Evolutionary conservation across 306 rosid genomes (phyloP).

Genomic region (Macrotyloma uniflorum): DNA sequence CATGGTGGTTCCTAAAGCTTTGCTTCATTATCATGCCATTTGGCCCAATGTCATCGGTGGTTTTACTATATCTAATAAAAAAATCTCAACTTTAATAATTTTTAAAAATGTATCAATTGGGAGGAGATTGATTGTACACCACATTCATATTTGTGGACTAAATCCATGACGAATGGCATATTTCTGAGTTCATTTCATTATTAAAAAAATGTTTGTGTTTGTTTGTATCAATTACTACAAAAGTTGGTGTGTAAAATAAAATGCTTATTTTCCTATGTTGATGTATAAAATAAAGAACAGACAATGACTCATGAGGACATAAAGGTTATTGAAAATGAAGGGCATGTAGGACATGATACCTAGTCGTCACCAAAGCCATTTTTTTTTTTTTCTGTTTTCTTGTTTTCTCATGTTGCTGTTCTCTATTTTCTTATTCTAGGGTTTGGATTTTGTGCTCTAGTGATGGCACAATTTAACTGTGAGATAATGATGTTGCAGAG

Average conservation of each 20-base stretch:
- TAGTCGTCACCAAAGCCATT: slow-evolving; percentile 48
- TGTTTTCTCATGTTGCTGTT: background rate
- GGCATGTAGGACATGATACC: slow-evolving; percentile 48
- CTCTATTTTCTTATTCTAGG: no score
- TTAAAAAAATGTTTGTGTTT: slow-evolving; percentile 28
- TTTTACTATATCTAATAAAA: background rate
- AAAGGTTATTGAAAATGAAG: slow-evolving; percentile 53
- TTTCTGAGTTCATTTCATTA: background rate
- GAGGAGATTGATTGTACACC: slow-evolving; percentile 35
- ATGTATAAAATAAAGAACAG: slow-evolving; percentile 26
- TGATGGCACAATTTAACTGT: slow-evolving; percentile 43
- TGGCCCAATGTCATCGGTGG: background rate
- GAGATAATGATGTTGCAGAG: slow-evolving; percentile 32
- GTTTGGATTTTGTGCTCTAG: slow-evolving; percentile 40
- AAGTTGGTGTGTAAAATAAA: slow-evolving; percentile 45
- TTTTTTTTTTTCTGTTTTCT: slow-evolving; percentile 39
- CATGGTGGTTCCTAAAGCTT: background rate
- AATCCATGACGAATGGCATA: slow-evolving; percentile 23
- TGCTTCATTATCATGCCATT: background rate
- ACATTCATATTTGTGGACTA: background rate
- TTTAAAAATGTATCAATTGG: background rate
- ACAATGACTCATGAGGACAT: slow-evolving; percentile 63
- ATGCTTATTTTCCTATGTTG: background rate
- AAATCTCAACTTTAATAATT: background rate
- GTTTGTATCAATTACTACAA: slow-evolving; percentile 58